Evolutionary conservation across 2,329 filamentous ascomycete species (phyloP).

Genomic region (Aureobasidium musti): DNA sequence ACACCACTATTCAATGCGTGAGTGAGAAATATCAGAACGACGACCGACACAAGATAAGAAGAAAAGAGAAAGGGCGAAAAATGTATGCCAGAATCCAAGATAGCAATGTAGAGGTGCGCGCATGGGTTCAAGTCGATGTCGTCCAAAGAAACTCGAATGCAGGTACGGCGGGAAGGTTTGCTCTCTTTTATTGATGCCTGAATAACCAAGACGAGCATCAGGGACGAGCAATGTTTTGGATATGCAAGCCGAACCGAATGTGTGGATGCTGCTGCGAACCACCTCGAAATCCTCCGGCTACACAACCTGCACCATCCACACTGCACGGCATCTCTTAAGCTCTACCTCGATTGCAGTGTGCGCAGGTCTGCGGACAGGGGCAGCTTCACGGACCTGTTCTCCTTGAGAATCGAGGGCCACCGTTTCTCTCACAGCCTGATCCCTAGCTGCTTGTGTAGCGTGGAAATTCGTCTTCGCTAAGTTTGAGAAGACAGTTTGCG

Average conservation of each 20-base stretch:
- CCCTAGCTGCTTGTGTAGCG: neutral
- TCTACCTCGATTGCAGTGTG: slow-evolving; percentile 4
- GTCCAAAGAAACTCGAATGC: slow-evolving; percentile 6
- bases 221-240: slow-evolving; percentile 35
- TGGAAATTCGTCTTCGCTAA: neutral
- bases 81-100: slow-evolving; percentile 25
- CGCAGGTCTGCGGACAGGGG: neutral
- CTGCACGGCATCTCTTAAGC: slow-evolving; percentile 1
- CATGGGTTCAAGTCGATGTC: slow-evolving; percentile 15
- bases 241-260: slow-evolving; percentile 38
- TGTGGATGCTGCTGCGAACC: slow-evolving; percentile 28
- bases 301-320: slow-evolving; percentile 26
- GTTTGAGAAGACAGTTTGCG: neutral
- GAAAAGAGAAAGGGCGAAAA: neutral
- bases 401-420: neutral
- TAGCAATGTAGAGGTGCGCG: slow-evolving; percentile 26
- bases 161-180: slow-evolving; percentile 19
- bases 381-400: neutral
- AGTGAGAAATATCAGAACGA: neutral
- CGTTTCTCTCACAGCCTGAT: neutral
- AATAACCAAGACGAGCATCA: slow-evolving; percentile 35
- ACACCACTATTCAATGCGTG: neutral
- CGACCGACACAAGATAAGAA: neutral
- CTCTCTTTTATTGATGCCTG: slow-evolving; percentile 18
- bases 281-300: slow-evolving; percentile 27